Base-by-base conservation (phyloP, 1,284 basidiomycete genomes). In the Fomitopsis schrenkii region DNA sequence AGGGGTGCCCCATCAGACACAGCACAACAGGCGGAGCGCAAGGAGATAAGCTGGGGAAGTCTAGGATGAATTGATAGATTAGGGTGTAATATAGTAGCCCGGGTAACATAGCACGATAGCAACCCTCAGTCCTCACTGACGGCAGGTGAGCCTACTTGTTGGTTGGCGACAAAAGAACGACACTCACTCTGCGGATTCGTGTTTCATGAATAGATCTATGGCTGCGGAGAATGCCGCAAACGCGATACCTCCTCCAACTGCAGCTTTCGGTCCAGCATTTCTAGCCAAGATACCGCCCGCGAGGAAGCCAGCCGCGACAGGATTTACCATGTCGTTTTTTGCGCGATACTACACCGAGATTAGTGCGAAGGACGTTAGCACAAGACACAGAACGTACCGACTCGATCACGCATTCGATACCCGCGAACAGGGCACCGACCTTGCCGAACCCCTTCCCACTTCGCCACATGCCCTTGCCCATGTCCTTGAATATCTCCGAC, bases 351-450 rank as follows among this genome's bases (percentile, higher is more conserved):
- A 60, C 3, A 3, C 5, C 35, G 2, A 12, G 3, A 57, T 26
- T 38, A 63, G 22, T 12, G 10, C 41, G 15, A 53, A 58, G 62
- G 52, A 14, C 53, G 38, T 36, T 55, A n/a, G 64, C 50, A 50
- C 17, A 35, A 35, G 60, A 38, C 19, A 59, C n/a, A 30, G 28
- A n/a, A 88, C 95, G 77, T 75, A 95, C 96, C 63, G 91, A 93
- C 79, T 99, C 97, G 62, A 98, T 92, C 64, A 94, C 89, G 72
- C 97, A 99, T 77, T 99, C 97, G 15, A 94, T 88, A 35, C 96
- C 95, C 17, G 94, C 90, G 74, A 95, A 99, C 55, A 99, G 71
- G 5, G 93, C 93, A 17, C 96, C 97, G 54, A 99, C 94, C 78
- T 97, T 97, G 1, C 90, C 96, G 71, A 98, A 98, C 0, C 95